These are phyloP conservation scores for Acanthamoeba culbertsoni DNA, from an alignment of 208 protist species.

Conservation along the genomic window DNA sequence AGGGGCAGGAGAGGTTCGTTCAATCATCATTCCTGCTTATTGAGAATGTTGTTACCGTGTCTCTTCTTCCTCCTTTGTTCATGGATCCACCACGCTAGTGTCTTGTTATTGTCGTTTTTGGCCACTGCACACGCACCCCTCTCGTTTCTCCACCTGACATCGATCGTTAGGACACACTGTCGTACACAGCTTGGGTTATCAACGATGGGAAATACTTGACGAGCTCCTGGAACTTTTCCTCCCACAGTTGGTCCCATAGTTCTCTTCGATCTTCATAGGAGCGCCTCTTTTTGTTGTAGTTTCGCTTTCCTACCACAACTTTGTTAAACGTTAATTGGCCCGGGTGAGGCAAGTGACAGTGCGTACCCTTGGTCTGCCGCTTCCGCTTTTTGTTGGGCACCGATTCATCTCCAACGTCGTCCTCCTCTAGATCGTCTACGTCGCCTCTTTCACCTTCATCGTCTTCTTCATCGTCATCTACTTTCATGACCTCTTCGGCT, in stretches of 20 bases:
- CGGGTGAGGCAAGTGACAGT: too few relatives aligned
- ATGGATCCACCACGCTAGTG: slow-evolving; percentile 26
- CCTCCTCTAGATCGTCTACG: not conserved
- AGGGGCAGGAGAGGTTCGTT: not conserved
- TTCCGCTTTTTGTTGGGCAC: not conserved
- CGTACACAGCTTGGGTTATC: too few relatives aligned
- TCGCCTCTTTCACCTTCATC: not conserved
- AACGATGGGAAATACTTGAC: not conserved
- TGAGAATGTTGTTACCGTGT: not conserved
- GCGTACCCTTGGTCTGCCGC: not conserved
- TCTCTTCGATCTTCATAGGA: not conserved
- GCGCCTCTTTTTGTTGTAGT: not conserved
- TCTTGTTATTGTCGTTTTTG: slow-evolving; percentile 37
- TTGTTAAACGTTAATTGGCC: too few relatives aligned
- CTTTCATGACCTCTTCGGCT: not conserved
- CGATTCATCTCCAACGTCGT: not conserved
- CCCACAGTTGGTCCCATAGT: slow-evolving; percentile 41
- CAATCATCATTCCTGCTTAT: not conserved
- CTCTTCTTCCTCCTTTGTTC: slow-evolving; percentile 25
- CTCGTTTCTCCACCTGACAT: slow-evolving; percentile 4
- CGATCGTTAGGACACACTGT: too few relatives aligned
- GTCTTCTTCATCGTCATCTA: not conserved
- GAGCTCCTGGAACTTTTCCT: slow-evolving; percentile 29
- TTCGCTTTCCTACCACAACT: not conserved
- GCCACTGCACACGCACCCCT: not conserved